Base-by-base conservation (phyloP, 176 grass and related monocot species). In the Secale cereale region DNA sequence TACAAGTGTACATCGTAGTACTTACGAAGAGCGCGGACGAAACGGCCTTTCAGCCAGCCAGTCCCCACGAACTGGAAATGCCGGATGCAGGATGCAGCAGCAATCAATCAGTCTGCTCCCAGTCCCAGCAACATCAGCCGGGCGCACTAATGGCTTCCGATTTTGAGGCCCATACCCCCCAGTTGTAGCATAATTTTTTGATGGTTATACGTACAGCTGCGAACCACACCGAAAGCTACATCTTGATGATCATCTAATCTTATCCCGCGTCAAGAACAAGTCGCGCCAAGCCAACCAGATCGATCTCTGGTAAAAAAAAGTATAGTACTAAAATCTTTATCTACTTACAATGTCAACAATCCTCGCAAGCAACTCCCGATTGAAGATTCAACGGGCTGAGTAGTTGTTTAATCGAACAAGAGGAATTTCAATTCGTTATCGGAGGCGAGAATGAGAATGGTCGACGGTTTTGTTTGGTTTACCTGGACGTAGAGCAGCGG, bases 401-500 rank as follows among this genome's bases (percentile, higher is more conserved):
- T n/a, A 17, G n/a, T 83, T 83, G 17, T 83, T 74, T 45, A 74
- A 62, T 45, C 40, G 11, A 43, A 43, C 13, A 43, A 43, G 40
- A 12, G 40, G 40, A 12, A 13, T 4, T 43, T 43, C 40, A 43
- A 3, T 43, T 43, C 40, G 13, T 43, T 43, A 43, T 43, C 40
- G 64, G 57, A 59, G 22, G 14, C 26, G 46, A 15, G 11, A 14
- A 17, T 2, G 15, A 43, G 41, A 30, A 7, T 3, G 65, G 25
- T 27, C 0, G 50, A 77, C 56, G 19, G 31, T 50, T 32, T 2
- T n/a, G n/a, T n/a, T n/a, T n/a, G n/a, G 39, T 10, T 29, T 86
- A 98, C 96, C 93, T 99, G 97, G 11, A 99, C 48, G 83, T 94
- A 99, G 66, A 94, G 86, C 29, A 91, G 77, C 14, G 97, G 94